Conservation (phyloP, 768 basidiomycete genomes). For the Rhizopogon vesiculosus region DNA sequence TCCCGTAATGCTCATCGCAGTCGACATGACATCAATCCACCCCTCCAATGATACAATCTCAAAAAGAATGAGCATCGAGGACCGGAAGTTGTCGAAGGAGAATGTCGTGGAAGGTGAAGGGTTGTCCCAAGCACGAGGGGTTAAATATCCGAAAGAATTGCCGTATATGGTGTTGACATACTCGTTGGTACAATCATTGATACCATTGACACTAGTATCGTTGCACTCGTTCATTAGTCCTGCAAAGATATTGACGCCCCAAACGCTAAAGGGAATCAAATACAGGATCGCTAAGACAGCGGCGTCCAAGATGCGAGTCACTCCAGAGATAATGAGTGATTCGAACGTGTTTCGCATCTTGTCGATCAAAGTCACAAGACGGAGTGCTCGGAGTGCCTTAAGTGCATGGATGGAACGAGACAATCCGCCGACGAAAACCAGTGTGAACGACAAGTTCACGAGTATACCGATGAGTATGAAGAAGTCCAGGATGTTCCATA, state of each 20-base stretch:
- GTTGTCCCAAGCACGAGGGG: slow-evolving; percentile 87
- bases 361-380: slow-evolving; percentile 85
- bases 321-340: slow-evolving; percentile 82
- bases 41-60: slow-evolving; percentile 96
- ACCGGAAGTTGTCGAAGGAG: slow-evolving; percentile 83
- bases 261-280: slow-evolving; percentile 89
- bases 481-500: slow-evolving; percentile 92
- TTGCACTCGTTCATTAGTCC: slow-evolving; percentile 85
- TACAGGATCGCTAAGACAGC: slow-evolving; percentile 86
- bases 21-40: slow-evolving; percentile 91
- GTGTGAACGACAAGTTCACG: slow-evolving; percentile 64
- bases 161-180: slow-evolving; percentile 62
- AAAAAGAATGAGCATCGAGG: slow-evolving; percentile 86
- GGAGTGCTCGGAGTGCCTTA: slow-evolving; percentile 84
- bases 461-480: slow-evolving; percentile 76
- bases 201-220: slow-evolving; percentile 49
- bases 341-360: slow-evolving; percentile 86
- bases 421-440: slow-evolving; percentile 74
- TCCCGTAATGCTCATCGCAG: slow-evolving; percentile 76
- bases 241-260: slow-evolving; percentile 91
- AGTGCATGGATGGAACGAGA: slow-evolving; percentile 80
- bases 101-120: slow-evolving; percentile 80
- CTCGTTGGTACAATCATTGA: slow-evolving; percentile 69
- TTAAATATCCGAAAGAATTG: slow-evolving; percentile 59
- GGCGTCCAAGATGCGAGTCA: slow-evolving; percentile 81